Evolutionary conservation across 2,329 filamentous ascomycete species (phyloP).

Genomic region (Penicillium sp.): DNA sequence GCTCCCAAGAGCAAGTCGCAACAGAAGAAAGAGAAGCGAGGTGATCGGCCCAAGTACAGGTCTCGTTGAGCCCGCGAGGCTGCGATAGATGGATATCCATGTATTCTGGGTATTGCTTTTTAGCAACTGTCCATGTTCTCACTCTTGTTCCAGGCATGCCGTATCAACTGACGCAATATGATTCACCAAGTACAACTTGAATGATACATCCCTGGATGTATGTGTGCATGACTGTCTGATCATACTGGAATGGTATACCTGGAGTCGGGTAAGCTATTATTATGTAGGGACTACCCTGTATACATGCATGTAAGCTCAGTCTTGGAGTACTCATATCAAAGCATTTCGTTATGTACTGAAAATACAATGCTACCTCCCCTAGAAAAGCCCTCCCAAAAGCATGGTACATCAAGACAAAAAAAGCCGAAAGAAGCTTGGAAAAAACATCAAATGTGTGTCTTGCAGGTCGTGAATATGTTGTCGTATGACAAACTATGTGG

Average conservation of each 20-base stretch:
- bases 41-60: slow-evolving; percentile 30
- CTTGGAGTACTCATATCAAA: not conserved
- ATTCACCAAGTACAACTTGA: not conserved
- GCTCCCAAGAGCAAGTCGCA: slow-evolving; percentile 47
- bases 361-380: slow-evolving; percentile 5
- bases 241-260: not conserved
- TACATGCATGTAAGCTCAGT: not conserved
- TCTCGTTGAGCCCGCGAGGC: not conserved
- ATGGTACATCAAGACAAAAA: slow-evolving; percentile 1
- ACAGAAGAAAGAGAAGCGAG: slow-evolving; percentile 51
- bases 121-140: not conserved
- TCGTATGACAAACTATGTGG: slow-evolving; percentile 33
- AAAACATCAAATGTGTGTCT: slow-evolving; percentile 24
- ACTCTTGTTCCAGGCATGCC: not conserved
- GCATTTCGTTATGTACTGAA: slow-evolving; percentile 16
- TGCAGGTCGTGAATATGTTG: slow-evolving; percentile 21
- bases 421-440: slow-evolving; percentile 7
- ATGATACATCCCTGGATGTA: too few relatives aligned
- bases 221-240: not conserved
- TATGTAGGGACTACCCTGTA: not conserved
- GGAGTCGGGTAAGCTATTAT: not conserved
- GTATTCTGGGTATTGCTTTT: not conserved
- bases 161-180: not conserved
- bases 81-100: not conserved
- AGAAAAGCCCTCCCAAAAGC: not conserved